These are phyloP conservation scores for Salvia sclarea DNA, from an alignment of 305 asterid species.

Conservation along the genomic window DNA sequence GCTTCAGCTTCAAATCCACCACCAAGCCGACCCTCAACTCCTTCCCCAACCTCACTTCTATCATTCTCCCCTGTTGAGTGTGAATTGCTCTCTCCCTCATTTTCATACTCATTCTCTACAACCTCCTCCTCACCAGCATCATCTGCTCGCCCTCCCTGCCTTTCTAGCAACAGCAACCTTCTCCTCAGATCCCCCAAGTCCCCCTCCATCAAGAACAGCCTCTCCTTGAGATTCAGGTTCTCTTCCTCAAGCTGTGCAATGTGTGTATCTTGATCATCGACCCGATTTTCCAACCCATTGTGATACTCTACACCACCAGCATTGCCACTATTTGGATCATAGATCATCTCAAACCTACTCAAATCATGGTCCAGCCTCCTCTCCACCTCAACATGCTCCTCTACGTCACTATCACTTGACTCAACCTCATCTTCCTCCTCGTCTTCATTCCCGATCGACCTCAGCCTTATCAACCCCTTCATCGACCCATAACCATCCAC, in stretches of 20 bases:
- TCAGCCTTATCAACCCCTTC: slow-evolving; percentile 70
- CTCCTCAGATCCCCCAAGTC: slow-evolving; percentile 77
- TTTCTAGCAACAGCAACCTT: slow-evolving; percentile 67
- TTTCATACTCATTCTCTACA: slow-evolving; percentile 61
- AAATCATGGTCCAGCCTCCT: slow-evolving; percentile 85
- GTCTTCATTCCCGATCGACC: slow-evolving; percentile 46
- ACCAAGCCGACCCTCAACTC: neutral
- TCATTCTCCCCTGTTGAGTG: slow-evolving; percentile 54
- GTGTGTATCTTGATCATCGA: slow-evolving; percentile 82
- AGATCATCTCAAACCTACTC: slow-evolving; percentile 92
- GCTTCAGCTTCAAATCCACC: slow-evolving; percentile 32
- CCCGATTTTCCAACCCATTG: slow-evolving; percentile 72
- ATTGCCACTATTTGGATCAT: slow-evolving; percentile 48
- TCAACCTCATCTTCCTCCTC: slow-evolving; percentile 80
- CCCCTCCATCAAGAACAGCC: slow-evolving; percentile 83
- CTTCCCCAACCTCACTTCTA: slow-evolving; percentile 29
- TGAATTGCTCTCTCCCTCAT: slow-evolving; percentile 57
- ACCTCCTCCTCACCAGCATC: too few species aligned
- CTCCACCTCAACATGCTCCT: slow-evolving; percentile 91
- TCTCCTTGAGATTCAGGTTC: slow-evolving; percentile 75
- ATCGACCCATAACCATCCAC: slow-evolving; percentile 83
- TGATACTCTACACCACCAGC: slow-evolving; percentile 51
- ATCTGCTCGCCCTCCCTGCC: slow-evolving; percentile 46
- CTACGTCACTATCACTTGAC: slow-evolving; percentile 83
- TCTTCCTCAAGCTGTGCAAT: slow-evolving; percentile 85